Conservation (phyloP, 2,329 filamentous ascomycete species). For the Cercospora janseana region DNA sequence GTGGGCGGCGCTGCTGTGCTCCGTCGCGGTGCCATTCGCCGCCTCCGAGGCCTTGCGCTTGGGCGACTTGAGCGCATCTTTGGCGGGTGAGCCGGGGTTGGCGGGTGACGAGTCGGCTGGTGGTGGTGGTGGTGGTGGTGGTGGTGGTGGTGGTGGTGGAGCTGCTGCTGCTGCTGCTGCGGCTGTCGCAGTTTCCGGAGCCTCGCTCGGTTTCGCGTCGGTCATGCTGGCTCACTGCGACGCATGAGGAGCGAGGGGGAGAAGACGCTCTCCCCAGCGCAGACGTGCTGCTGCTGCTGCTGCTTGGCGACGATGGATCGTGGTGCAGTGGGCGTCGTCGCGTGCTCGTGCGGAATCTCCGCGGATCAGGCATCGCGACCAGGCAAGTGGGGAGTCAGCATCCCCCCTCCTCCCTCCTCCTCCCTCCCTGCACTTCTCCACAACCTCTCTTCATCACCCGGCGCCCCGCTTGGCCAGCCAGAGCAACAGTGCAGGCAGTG, state of each 20-base stretch:
- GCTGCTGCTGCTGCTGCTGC: neutral
- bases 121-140: neutral
- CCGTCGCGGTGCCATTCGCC: neutral
- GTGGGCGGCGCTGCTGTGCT: neutral
- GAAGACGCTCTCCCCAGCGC: too few species aligned
- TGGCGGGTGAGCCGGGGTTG: too few species aligned
- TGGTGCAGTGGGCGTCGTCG: neutral
- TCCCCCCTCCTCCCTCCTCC: neutral
- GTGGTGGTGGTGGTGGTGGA: neutral
- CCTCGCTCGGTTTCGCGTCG: neutral
- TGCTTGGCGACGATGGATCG: neutral
- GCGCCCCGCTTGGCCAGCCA: too few species aligned
- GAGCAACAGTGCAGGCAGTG: too few species aligned
- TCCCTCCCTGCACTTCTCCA: neutral
- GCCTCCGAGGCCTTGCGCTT: conserved; percentile 16
- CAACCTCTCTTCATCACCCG: neutral
- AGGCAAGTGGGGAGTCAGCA: neutral
- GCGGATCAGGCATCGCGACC: neutral
- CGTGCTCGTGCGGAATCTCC: neutral
- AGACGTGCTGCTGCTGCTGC: too few species aligned
- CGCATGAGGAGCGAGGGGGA: too few species aligned
- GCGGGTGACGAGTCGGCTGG: too few species aligned
- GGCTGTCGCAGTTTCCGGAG: neutral
- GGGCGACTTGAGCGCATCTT: conserved; percentile 7
- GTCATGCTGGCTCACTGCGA: neutral